A percentile compares a stretch with the other conserved stretches of the same genome.
phyloP scores from a whole-genome alignment of 768 basidiomycete genomes.

The Termitomyces sp. region DNA sequence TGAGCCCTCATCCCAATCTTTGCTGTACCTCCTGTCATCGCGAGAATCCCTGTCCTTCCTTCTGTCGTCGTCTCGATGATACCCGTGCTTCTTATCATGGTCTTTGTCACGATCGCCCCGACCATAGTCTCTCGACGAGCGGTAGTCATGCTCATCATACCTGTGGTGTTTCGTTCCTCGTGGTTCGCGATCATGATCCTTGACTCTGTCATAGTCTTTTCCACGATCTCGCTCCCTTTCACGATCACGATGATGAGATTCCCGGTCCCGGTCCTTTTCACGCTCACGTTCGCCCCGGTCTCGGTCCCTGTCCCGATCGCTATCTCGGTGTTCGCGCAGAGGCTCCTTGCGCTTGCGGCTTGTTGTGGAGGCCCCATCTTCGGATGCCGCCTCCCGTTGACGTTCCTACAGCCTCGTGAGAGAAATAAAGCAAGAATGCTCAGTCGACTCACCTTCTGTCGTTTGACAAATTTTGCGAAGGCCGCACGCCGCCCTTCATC shows the following conservation, averaged over 20 bases:
- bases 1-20: constrained; percentile 48
- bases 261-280: constrained; percentile 33
- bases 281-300: constrained; percentile 40
- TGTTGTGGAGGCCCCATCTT: constrained; percentile 81
- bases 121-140: constrained; percentile 38
- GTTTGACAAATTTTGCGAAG: constrained; percentile 83
- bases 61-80: constrained; percentile 54
- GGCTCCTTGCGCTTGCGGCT: constrained; percentile 83
- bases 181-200: constrained; percentile 30
- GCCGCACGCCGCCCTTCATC: constrained; percentile 82
- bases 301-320: constrained; percentile 40
- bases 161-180: constrained; percentile 45
- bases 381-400: constrained; percentile 70
- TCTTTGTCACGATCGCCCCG: constrained; percentile 37
- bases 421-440: neutral
- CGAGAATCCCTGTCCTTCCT: constrained; percentile 48
- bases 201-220: constrained; percentile 21
- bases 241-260: constrained; percentile 30
- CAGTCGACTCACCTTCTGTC: constrained; percentile 71
- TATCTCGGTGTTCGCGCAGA: constrained; percentile 44
- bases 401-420: constrained; percentile 54
- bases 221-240: constrained; percentile 29
- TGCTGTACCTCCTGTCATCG: constrained; percentile 33
- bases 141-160: constrained; percentile 47
- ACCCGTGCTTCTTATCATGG: constrained; percentile 36